Base-by-base conservation (phyloP, 352 stramenopile species). In the Globisporangium polare region DNA sequence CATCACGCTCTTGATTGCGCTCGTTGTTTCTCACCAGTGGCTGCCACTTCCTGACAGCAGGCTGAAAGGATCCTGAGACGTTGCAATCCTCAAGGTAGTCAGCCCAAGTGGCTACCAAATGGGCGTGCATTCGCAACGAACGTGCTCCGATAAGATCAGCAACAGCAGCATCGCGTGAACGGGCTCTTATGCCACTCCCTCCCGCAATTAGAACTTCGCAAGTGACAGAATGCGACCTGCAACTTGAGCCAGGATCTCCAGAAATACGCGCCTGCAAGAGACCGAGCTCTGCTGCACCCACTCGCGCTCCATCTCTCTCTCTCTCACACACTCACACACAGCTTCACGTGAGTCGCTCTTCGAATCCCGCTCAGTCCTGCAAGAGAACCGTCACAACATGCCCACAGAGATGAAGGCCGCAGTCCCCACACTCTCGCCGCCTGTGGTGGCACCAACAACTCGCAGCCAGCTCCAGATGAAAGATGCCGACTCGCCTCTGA, bases 401-500 rank as follows among this genome's bases (percentile, higher is more conserved):
- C 37, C 37, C 41, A 46, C 7, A 20, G n/a, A 41, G 27, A 55
- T 29, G 50, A 41, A 41, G 29, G 6, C 29, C 5, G 17, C 27
- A 26, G 20, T 27, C 35, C 24, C 50, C 5, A 4, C 15, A 7
- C 20, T 20, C 10, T n/a, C 46, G 10, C 52, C 24, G 10, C 52
- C 24, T 12, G 24, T 46, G 31, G 52, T 45, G 15, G 13, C 31
- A 31, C 18, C 53, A 7, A 27, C 35, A 18, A 39, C 13, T 45
- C 0, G 9, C 35, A 39, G 9, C 27, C 29, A 24, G 26, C 59
- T 22, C 27, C 39, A 42, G n/a, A 18, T 58, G 59, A 65, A 41
- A 53, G 59, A 65, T 12, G 12, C 5, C 9, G 59, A 59, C 39
- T 58, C 50, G 20, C 59, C 51, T 3, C 29, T 63, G 4, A 58